Evolutionary conservation across 768 basidiomycete genomes (phyloP).

Genomic region (Arthromyces matolae): DNA sequence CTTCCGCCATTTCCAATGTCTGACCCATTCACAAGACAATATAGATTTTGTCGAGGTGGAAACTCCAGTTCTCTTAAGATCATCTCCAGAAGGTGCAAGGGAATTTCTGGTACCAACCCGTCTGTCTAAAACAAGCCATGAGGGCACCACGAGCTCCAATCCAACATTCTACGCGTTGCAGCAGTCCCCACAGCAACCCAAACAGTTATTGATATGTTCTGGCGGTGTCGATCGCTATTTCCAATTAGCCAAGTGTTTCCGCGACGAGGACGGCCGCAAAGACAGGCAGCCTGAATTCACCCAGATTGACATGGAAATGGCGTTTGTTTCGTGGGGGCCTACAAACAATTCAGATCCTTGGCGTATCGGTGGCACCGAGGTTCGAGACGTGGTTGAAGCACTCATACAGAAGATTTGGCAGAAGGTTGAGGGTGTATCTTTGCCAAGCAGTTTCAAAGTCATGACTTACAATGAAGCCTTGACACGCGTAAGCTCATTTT

Average conservation of each 20-base stretch:
- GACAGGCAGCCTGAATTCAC: constrained; percentile 98
- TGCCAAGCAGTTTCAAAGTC: constrained; percentile 66
- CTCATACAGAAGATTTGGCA: constrained; percentile 76
- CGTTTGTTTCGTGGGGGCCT: constrained; percentile 81
- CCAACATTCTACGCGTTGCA: constrained; percentile 82
- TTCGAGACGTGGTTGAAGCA: constrained; percentile 74
- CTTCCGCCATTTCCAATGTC: constrained; percentile 9
- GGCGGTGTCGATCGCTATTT: constrained; percentile 88
- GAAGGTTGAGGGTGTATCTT: constrained; percentile 55
- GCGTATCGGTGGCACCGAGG: constrained; percentile 84
- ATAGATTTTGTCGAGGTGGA: constrained; percentile 91
- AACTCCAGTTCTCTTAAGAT: constrained; percentile 86
- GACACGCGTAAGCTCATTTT: constrained; percentile 55
- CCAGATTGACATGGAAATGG: constrained; percentile 96
- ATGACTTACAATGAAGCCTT: constrained; percentile 93
- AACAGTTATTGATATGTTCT: constrained; percentile 88
- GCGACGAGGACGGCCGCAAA: constrained; percentile 92
- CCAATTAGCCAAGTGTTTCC: constrained; percentile 91
- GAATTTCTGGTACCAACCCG: constrained; percentile 91
- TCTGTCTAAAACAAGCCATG: constrained; percentile 27
- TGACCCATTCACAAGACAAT: constrained; percentile 10
- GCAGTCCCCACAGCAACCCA: constrained; percentile 95
- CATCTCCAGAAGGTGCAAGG: constrained; percentile 90
- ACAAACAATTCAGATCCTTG: constrained; percentile 40
- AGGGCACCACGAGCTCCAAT: constrained; percentile 17